Conservation (phyloP, 768 basidiomycete genomes). For the Leccinellum rugosiceps region DNA sequence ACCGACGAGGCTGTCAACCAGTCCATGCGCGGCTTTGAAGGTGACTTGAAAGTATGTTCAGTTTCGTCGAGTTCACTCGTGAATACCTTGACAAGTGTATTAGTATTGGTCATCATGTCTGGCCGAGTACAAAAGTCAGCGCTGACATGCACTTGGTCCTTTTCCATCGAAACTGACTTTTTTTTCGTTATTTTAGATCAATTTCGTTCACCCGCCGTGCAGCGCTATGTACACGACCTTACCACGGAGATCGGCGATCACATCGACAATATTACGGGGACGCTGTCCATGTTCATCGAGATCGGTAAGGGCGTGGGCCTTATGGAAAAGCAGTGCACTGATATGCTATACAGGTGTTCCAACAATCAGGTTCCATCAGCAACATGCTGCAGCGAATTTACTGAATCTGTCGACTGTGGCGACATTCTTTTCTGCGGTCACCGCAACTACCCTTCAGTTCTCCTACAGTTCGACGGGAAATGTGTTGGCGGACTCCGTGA, state of each 20-base stretch:
- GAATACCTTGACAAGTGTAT: constrained; percentile 10
- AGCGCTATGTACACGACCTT: constrained; percentile 54
- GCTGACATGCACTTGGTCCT: not conserved
- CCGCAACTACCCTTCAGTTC: constrained; percentile 48
- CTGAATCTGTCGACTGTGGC: constrained; percentile 52
- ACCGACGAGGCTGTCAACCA: constrained; percentile 50
- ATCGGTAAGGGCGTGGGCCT: constrained; percentile 39
- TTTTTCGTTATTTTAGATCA: constrained; percentile 35
- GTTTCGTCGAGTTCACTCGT: not conserved
- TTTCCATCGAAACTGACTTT: constrained; percentile 6
- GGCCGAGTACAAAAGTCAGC: constrained; percentile 43
- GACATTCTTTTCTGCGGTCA: constrained; percentile 55
- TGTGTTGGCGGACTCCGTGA: constrained; percentile 41
- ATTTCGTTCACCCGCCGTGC: constrained; percentile 50
- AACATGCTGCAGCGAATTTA: constrained; percentile 47
- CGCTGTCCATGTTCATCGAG: constrained; percentile 52
- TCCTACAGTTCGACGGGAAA: constrained; percentile 36
- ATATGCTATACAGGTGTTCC: constrained; percentile 44
- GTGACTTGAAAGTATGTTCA: constrained; percentile 43
- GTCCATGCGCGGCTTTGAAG: constrained; percentile 48
- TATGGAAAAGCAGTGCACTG: constrained; percentile 20
- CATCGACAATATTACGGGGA: constrained; percentile 48
- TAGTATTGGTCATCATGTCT: constrained; percentile 57
- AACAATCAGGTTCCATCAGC: constrained; percentile 53
- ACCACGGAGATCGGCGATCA: constrained; percentile 52